A percentile compares a stretch with the other conserved stretches of the same genome.
Evolutionary conservation across 441 rosid species (phyloP).

Genomic region (Syzygium malaccense): DNA sequence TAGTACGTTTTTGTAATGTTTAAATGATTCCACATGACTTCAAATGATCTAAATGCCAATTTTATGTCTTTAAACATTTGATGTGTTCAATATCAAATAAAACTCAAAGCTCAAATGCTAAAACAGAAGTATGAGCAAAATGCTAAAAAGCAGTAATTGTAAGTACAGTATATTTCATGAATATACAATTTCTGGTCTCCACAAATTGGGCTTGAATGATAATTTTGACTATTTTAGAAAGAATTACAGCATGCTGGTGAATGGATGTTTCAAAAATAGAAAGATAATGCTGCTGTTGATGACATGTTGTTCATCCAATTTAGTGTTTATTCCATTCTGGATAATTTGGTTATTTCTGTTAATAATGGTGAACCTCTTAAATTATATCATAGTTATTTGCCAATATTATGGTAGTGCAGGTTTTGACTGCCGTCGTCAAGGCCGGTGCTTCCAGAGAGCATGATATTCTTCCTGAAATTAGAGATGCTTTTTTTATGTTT

Average conservation of each 20-base stretch:
- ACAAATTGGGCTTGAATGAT: not conserved
- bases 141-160: not conserved
- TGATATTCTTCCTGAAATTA: conserved; percentile 97
- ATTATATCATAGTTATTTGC: not conserved
- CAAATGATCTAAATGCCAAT: not conserved
- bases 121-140: not conserved
- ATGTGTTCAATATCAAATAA: not conserved
- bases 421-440: conserved; percentile 96
- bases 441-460: conserved; percentile 85
- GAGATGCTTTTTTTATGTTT: conserved; percentile 93
- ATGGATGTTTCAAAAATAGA: not conserved
- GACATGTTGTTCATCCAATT: too few relatives aligned
- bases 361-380: too few relatives aligned
- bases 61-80: not conserved
- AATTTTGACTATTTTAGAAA: not conserved
- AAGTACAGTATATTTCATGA: not conserved
- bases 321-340: too few relatives aligned
- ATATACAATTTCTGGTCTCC: not conserved
- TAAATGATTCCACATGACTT: not conserved
- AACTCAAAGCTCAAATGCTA: not conserved
- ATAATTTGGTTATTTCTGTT: too few relatives aligned
- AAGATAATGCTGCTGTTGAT: too few relatives aligned
- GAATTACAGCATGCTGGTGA: not conserved
- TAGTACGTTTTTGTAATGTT: not conserved
- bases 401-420: conserved; percentile 46